A percentile compares a stretch with the other conserved stretches of the same genome.
Evolutionary conservation across 169 alveolate genomes (phyloP).

Genomic region (Eimeria acervulina): DNA sequence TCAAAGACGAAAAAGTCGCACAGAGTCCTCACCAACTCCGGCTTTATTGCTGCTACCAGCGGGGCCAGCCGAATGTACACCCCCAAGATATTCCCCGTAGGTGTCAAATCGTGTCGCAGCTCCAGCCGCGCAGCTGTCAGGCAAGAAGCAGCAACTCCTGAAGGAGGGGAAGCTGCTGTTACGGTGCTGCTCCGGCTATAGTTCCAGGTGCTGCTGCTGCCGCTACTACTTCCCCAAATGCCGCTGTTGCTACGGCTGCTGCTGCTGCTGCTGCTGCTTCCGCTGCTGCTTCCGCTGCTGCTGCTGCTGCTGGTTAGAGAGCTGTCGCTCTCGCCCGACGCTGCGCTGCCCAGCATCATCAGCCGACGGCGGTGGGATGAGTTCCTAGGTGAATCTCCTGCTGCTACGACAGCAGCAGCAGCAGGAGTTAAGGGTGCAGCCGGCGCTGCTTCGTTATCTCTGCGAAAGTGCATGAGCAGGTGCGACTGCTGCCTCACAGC

Average conservation of each 20-base stretch:
- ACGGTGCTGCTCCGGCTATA: not conserved
- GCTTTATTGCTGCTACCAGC: slow-evolving; percentile 68
- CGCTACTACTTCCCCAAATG: not conserved
- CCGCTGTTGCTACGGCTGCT: not conserved
- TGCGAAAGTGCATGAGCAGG: slow-evolving; percentile 77
- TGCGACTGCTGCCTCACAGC: slow-evolving; percentile 82
- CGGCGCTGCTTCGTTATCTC: slow-evolving; percentile 13
- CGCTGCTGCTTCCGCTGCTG: not conserved
- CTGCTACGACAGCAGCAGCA: slow-evolving; percentile 26
- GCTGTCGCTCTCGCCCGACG: not conserved
- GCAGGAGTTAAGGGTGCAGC: slow-evolving; percentile 32
- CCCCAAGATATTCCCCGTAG: slow-evolving; percentile 77
- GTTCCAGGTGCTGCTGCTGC: not conserved
- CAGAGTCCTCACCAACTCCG: slow-evolving; percentile 71
- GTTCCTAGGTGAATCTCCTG: slow-evolving; percentile 20
- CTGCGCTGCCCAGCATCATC: slow-evolving; percentile 11
- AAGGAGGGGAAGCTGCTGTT: not conserved
- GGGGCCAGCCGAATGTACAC: slow-evolving; percentile 79
- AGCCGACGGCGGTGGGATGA: slow-evolving; percentile 47
- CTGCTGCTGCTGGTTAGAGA: slow-evolving; percentile 12
- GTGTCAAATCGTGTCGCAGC: slow-evolving; percentile 78
- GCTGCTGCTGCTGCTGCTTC: slow-evolving; percentile 48
- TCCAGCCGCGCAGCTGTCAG: slow-evolving; percentile 79
- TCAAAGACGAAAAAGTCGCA: slow-evolving; percentile 78
- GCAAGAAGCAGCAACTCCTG: not conserved